A percentile compares a stretch with the other conserved stretches of the same genome.
Conservation (phyloP, 768 basidiomycete genomes). For the Rhodotorula kratochvilovae region DNA sequence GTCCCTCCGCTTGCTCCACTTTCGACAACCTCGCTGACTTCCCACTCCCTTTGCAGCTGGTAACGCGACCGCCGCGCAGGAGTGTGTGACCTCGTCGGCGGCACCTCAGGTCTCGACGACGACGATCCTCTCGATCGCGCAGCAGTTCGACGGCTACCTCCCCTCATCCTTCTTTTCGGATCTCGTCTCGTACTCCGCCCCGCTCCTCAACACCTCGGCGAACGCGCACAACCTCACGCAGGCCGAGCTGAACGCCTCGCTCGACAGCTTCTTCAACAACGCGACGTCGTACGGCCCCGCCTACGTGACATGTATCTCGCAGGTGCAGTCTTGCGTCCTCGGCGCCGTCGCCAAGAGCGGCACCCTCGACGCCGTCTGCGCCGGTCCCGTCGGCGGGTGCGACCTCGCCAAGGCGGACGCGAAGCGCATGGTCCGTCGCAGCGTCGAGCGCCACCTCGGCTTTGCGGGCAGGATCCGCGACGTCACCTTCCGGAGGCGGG, state of each 20-base stretch:
- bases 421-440: background rate
- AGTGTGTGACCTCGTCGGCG: constrained; percentile 29
- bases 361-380: constrained; percentile 34
- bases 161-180: constrained; percentile 41
- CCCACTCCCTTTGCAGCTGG: constrained; percentile 14
- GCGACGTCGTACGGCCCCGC: constrained; percentile 38
- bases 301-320: constrained; percentile 36
- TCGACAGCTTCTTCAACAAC: constrained; percentile 42
- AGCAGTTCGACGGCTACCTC: constrained; percentile 38
- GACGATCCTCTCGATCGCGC: constrained; percentile 23
- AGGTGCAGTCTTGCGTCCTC: constrained; percentile 27
- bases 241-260: constrained; percentile 21
- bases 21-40: background rate
- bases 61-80: constrained; percentile 39
- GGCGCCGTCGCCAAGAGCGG: constrained; percentile 32
- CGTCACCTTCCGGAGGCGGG: background rate
- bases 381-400: constrained; percentile 37
- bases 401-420: constrained; percentile 9
- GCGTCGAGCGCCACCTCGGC: constrained; percentile 4
- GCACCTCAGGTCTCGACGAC: constrained; percentile 26
- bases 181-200: constrained; percentile 35
- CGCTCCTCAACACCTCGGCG: constrained; percentile 14
- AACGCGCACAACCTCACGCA: constrained; percentile 31
- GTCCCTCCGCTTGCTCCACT: background rate
- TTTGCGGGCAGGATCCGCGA: constrained; percentile 24